A percentile compares a stretch with the other conserved stretches of the same genome.
These are phyloP conservation scores for Fraxinus excelsior DNA, from an alignment of 257 asterid genomes.

Conservation along the genomic window DNA sequence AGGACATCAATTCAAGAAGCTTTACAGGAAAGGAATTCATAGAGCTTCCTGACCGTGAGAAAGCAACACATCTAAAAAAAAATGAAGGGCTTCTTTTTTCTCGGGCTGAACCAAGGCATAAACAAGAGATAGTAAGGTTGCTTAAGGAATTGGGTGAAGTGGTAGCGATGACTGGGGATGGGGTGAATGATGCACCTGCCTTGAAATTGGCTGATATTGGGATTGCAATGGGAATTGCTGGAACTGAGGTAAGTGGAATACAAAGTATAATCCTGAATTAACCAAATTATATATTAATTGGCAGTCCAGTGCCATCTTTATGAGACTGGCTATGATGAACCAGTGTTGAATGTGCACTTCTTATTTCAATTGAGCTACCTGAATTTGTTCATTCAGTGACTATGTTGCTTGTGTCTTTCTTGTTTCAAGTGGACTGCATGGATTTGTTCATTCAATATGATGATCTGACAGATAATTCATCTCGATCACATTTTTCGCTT, in stretches of 20 bases:
- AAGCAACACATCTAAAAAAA: constrained; percentile 60
- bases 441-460: background rate
- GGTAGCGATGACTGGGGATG: constrained; percentile 99
- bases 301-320: background rate
- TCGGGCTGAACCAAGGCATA: constrained; percentile 98
- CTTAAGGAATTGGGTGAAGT: constrained; percentile 96
- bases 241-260: constrained; percentile 73
- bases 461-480: constrained; percentile 1
- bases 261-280: background rate
- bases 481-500: background rate
- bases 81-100: constrained; percentile 91
- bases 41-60: constrained; percentile 58
- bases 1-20: constrained; percentile 70
- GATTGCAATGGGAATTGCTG: constrained; percentile 96
- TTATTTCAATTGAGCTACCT: background rate
- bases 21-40: constrained; percentile 86
- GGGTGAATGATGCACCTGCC: constrained; percentile 98
- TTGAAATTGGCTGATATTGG: constrained; percentile 96
- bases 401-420: background rate
- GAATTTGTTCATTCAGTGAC: background rate
- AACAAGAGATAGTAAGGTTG: constrained; percentile 95
- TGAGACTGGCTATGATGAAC: constrained; percentile 1
- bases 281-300: constrained; percentile 4
- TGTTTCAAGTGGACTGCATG: background rate
- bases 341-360: background rate